A percentile compares a stretch with the other conserved stretches of the same genome.
These are phyloP conservation scores for Tulasnella sp. DNA, from an alignment of 768 basidiomycete species.

Conservation along the genomic window DNA sequence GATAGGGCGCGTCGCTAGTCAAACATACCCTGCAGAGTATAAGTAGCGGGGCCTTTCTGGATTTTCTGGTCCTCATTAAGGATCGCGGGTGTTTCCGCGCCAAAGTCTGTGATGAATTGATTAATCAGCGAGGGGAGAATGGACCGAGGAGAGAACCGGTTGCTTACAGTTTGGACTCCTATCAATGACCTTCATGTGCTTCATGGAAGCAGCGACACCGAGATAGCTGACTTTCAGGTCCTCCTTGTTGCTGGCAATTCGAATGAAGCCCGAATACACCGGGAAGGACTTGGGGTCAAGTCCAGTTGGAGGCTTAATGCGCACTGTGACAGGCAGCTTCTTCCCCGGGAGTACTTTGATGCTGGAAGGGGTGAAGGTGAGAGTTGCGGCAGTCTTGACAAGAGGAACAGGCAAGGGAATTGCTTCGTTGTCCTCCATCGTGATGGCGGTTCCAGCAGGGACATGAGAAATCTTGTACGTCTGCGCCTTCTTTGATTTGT, in stretches of 20 bases:
- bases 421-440: slow-evolving; percentile 50
- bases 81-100: neutral
- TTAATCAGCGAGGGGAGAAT: neutral
- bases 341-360: slow-evolving; percentile 54
- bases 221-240: slow-evolving; percentile 47
- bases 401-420: slow-evolving; percentile 58
- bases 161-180: slow-evolving; percentile 42
- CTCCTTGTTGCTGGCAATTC: slow-evolving; percentile 44
- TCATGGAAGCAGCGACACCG: slow-evolving; percentile 51
- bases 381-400: slow-evolving; percentile 50
- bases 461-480: slow-evolving; percentile 56
- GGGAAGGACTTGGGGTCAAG: slow-evolving; percentile 54
- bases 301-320: slow-evolving; percentile 53
- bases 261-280: slow-evolving; percentile 63
- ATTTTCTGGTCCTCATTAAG: neutral
- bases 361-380: slow-evolving; percentile 50
- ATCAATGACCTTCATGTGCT: slow-evolving; percentile 57
- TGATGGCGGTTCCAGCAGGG: slow-evolving; percentile 61
- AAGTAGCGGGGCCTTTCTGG: slow-evolving; percentile 1
- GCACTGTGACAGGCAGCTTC: slow-evolving; percentile 49
- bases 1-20: neutral
- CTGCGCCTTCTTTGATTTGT: slow-evolving; percentile 52
- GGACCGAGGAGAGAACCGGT: neutral
- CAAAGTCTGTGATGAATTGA: neutral
- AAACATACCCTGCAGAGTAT: slow-evolving; percentile 20